phyloP scores from a whole-genome alignment of 140 eudicot genomes.

The Erigeron philadelphicus region DNA sequence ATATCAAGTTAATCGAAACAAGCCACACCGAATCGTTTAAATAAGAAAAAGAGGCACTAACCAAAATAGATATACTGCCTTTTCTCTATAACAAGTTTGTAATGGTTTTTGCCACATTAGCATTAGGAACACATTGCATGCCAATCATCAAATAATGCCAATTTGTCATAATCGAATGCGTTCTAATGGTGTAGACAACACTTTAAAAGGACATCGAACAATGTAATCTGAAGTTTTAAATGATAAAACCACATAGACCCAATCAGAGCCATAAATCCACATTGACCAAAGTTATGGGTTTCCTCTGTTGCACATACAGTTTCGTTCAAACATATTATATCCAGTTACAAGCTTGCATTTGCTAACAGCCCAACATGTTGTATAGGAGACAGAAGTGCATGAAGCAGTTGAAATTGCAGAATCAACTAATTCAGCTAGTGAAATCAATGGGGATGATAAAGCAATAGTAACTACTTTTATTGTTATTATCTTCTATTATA shows the following conservation, averaged over 20 bases:
- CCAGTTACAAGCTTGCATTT: slow-evolving; percentile 16
- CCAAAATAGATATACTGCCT: no score
- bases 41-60: no score
- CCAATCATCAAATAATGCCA: not conserved
- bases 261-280: slow-evolving; percentile 14
- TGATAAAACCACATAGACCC: not conserved
- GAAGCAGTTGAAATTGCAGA: slow-evolving; percentile 39
- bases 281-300: slow-evolving; percentile 13
- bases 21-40: no score
- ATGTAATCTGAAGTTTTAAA: not conserved
- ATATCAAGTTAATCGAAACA: no score
- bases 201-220: slow-evolving; percentile 1
- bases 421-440: slow-evolving; percentile 32
- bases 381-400: slow-evolving; percentile 48
- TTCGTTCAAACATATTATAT: slow-evolving; percentile 16
- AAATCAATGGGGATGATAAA: slow-evolving; percentile 21
- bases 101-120: not conserved
- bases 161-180: not conserved
- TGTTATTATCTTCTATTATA: not conserved
- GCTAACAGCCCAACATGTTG: slow-evolving; percentile 22
- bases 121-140: not conserved
- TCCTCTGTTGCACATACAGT: not conserved
- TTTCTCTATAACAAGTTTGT: no score
- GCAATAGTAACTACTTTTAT: slow-evolving; percentile 24
- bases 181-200: slow-evolving; percentile 5